These are phyloP conservation scores for Rhododendron kiyosumense DNA, from an alignment of 148 eudicot genomes.

Conservation along the genomic window DNA sequence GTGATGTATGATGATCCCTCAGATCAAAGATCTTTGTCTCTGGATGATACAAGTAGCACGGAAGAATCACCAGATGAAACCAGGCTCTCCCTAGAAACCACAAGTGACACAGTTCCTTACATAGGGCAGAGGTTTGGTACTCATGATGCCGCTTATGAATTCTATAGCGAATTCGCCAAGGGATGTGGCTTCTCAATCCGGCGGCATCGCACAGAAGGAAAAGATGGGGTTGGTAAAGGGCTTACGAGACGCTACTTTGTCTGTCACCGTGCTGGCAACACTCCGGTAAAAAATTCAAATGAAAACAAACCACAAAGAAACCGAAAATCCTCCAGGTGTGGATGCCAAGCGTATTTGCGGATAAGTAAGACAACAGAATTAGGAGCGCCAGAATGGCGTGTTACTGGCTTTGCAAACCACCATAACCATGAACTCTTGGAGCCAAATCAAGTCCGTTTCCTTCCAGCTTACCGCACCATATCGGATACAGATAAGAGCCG, in stretches of 20 bases:
- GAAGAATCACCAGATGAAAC: constrained; percentile 80
- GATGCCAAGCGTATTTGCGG: constrained; percentile 90
- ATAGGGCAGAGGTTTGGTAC: constrained; percentile 82
- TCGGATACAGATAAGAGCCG: constrained; percentile 80
- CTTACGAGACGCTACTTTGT: constrained; percentile 91
- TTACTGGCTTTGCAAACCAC: constrained; percentile 84
- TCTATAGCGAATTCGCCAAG: constrained; percentile 80
- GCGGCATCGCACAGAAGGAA: constrained; percentile 95
- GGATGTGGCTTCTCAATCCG: constrained; percentile 90
- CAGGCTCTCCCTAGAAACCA: constrained; percentile 50
- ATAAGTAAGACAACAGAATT: constrained; percentile 74
- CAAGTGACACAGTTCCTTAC: constrained; percentile 63
- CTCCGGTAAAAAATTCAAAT: constrained; percentile 61
- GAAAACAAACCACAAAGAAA: constrained; percentile 84
- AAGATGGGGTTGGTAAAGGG: constrained; percentile 94
- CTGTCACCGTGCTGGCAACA: constrained; percentile 95
- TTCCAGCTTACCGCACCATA: constrained; percentile 90
- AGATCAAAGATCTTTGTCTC: constrained; percentile 76
- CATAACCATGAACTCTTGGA: constrained; percentile 91
- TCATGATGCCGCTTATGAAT: constrained; percentile 90
- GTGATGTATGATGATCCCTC: constrained; percentile 63
- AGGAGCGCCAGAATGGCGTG: constrained; percentile 81
- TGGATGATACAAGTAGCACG: constrained; percentile 76
- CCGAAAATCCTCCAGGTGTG: constrained; percentile 90
- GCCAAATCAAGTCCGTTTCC: constrained; percentile 89